phyloP scores from a whole-genome alignment of 169 alveolate species.

The Amoebophrya sp. region DNA sequence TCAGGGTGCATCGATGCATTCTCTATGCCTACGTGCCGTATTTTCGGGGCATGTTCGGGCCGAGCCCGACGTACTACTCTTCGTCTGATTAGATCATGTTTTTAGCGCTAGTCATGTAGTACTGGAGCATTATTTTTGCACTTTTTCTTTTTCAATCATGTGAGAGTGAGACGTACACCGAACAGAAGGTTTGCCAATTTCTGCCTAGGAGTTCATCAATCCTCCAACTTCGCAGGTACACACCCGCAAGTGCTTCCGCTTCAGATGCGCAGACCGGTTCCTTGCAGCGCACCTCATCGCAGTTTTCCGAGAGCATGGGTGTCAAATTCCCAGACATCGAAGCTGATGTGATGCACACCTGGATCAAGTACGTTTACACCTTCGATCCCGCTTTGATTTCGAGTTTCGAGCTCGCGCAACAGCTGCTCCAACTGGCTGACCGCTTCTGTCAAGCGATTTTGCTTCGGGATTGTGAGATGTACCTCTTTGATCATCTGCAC shows the following conservation, averaged over 20 bases:
- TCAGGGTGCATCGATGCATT: not conserved
- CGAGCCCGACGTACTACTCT: not conserved
- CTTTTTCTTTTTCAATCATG: no score
- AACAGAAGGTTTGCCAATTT: no score
- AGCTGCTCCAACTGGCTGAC: not conserved
- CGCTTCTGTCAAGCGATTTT: not conserved
- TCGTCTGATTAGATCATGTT: no score
- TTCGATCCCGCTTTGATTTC: not conserved
- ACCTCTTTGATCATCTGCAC: not conserved
- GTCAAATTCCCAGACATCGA: not conserved
- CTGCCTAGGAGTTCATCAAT: no score
- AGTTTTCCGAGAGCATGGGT: not conserved
- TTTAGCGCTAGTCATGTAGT: no score
- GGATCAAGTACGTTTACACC: not conserved
- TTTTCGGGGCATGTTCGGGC: not conserved
- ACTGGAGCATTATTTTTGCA: no score
- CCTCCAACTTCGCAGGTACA: no score
- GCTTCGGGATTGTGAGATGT: constrained; percentile 7
- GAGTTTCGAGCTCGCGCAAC: not conserved
- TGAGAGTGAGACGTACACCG: no score
- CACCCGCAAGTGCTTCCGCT: no score
- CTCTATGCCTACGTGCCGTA: constrained; percentile 11
- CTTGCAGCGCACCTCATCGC: not conserved
- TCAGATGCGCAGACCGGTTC: no score
- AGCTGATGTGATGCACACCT: not conserved